These are phyloP conservation scores for Tetrapisispora namnaoensis DNA, from an alignment of 805 yeast species.

Conservation along the genomic window DNA sequence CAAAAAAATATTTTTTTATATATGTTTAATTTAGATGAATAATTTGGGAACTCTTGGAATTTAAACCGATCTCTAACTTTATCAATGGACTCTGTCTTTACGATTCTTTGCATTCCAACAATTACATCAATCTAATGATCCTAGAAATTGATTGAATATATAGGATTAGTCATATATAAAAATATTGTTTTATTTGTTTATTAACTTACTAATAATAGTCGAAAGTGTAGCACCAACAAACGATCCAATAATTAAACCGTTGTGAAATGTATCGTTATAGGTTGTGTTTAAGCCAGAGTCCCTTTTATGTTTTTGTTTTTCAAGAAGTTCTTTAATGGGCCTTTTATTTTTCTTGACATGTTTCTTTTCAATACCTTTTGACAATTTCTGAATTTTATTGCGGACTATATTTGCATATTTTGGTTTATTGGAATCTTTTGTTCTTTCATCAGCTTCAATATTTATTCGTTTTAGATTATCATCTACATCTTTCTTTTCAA, in stretches of 20 bases:
- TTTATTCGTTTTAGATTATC: not conserved
- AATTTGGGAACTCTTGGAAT: too few relatives aligned
- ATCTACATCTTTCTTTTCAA: not conserved
- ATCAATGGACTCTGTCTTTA: too few relatives aligned
- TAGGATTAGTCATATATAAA: not conserved
- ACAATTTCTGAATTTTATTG: not conserved
- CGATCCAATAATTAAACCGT: constrained; percentile 23
- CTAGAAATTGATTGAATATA: not conserved
- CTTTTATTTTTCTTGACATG: not conserved
- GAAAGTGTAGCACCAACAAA: constrained; percentile 24
- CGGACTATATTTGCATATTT: not conserved
- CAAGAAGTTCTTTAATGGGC: not conserved
- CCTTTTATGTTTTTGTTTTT: not conserved
- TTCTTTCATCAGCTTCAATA: not conserved
- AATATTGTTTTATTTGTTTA: not conserved
- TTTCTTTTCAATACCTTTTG: not conserved
- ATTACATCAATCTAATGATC: too few relatives aligned
- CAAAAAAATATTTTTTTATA: too few relatives aligned
- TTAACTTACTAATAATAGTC: constrained; percentile 11
- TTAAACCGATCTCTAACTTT: too few relatives aligned
- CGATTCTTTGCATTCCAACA: too few relatives aligned
- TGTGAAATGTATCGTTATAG: constrained; percentile 11
- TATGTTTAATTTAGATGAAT: too few relatives aligned
- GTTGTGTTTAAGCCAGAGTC: not conserved
- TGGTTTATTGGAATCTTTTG: not conserved